Base-by-base conservation (phyloP, 306 rosid species). In the Quercus glauca region DNA sequence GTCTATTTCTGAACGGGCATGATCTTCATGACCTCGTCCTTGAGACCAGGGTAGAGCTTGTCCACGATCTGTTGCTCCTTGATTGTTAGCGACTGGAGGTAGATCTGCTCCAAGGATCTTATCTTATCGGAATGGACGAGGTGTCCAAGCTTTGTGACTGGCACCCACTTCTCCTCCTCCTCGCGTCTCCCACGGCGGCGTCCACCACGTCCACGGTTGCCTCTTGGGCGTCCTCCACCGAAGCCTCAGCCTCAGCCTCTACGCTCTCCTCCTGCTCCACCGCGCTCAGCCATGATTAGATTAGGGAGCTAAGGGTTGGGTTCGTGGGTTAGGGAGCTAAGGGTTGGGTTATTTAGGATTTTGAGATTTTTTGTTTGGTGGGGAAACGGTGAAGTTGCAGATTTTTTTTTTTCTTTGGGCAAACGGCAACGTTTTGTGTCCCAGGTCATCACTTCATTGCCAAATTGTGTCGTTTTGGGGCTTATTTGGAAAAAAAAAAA, bases 21-120 rank as follows among this genome's bases (percentile, higher is more conserved):
- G 82, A 92, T 92, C 55, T 92, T 92, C 97, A 92, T 92, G 4
- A 92, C 94, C 89, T 90, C 97, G 18, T 92, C 94, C 67, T 92
- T 92, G 20, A 92, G 90, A 25, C 89, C 81, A 1, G 94, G 92
- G 2, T 91, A 89, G 0, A 91, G 79, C 3, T 87, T 73, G 70
- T 92, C 97, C 0, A 92, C 31, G 73, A 92, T 92, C 15, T 88
- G 97, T 60, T 92, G 88, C 78, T 91, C 97, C 81, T 87, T 87
- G 77, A 87, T 77, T 13, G 90, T 83, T 5, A 87, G 90, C 0
- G 90, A 87, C 69, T 87, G 88, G 37, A 77, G 90, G 77, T 75
- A 73, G 61, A 73, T 51, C 60, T 73, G 76, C 41, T 73, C 76
- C 5, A 73, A 51, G 76, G 63, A 51, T 3, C 10, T 20, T 20